These are phyloP conservation scores for Puccinellia tenuiflora DNA, from an alignment of 176 grass and related monocot species.

Conservation along the genomic window DNA sequence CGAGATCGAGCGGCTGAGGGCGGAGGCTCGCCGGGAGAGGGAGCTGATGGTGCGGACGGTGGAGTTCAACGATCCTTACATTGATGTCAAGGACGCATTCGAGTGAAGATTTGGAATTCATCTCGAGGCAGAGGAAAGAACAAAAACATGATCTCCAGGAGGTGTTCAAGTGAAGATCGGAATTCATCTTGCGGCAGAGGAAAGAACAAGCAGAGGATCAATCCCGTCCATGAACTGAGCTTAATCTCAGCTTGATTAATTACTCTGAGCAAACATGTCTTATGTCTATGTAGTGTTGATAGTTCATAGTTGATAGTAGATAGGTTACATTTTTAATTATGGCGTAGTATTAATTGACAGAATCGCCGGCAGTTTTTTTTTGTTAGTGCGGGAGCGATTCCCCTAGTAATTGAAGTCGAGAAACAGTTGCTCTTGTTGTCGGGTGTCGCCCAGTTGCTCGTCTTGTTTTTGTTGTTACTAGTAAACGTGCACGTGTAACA, in stretches of 20 bases:
- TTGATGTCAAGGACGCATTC: not conserved
- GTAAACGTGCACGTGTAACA: too few relatives aligned
- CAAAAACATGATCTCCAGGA: not conserved
- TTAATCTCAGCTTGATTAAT: not conserved
- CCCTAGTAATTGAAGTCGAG: not conserved
- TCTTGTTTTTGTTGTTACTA: too few relatives aligned
- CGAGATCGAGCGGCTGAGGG: slow-evolving; percentile 6
- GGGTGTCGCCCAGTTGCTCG: too few relatives aligned
- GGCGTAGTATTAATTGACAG: not conserved
- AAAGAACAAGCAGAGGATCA: not conserved
- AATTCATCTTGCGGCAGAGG: not conserved
- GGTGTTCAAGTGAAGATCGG: too few relatives aligned
- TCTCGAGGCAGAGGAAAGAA: not conserved
- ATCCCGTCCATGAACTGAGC: not conserved
- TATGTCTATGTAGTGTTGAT: not conserved
- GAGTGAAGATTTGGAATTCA: not conserved
- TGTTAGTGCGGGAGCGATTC: not conserved
- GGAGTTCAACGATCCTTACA: slow-evolving; percentile 23
- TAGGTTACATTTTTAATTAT: not conserved
- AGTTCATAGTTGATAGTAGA: not conserved
- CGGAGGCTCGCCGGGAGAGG: not conserved
- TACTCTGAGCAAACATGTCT: not conserved
- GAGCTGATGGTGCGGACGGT: slow-evolving; percentile 3
- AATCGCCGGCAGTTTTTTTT: not conserved
- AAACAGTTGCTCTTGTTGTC: too few relatives aligned